Conservation (phyloP, 495 filamentous ascomycete species). For the Neurospora tetraspora region DNA sequence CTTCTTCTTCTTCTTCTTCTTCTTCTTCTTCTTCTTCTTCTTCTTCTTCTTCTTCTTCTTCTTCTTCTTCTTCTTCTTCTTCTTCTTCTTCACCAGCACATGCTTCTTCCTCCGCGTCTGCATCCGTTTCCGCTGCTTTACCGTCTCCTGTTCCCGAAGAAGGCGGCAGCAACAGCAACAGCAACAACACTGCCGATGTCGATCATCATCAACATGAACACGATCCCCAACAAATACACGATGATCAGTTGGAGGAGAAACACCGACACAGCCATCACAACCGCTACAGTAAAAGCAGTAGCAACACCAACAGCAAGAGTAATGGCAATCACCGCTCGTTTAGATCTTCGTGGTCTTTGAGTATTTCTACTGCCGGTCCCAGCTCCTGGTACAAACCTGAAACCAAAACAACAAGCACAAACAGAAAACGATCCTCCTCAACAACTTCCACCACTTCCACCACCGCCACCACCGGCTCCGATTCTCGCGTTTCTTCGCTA, state of each 20-base stretch:
- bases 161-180: not conserved
- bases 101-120: not conserved
- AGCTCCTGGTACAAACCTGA: not conserved
- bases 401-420: not conserved
- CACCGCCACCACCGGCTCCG: not conserved
- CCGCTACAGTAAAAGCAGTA: not conserved
- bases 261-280: not conserved
- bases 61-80: not conserved
- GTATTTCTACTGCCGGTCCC: not conserved
- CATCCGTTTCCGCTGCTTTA: not conserved
- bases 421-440: not conserved
- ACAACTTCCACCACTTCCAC: not conserved
- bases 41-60: not conserved
- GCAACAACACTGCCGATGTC: not conserved
- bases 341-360: not conserved
- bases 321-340: not conserved
- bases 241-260: too few species aligned
- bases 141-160: not conserved
- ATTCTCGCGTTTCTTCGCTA: not conserved
- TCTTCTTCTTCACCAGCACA: not conserved
- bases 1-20: not conserved
- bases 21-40: not conserved
- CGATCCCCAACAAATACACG: not conserved
- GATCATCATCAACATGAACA: not conserved
- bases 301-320: not conserved